These are phyloP conservation scores for Rhizopogon sp. DNA, from an alignment of 768 basidiomycete genomes.

Conservation along the genomic window DNA sequence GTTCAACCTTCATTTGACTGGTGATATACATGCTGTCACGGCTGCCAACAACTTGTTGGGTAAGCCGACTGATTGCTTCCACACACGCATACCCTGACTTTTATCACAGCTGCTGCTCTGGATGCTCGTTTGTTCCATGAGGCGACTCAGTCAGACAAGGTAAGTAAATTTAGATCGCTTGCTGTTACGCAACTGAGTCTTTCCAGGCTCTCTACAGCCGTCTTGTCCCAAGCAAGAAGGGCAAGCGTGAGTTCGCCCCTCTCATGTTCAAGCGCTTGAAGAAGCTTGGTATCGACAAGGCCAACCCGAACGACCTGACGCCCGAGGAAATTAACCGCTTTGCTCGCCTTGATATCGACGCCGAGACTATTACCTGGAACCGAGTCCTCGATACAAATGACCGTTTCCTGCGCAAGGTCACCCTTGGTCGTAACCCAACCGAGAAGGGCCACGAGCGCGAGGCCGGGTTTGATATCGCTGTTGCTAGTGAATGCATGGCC, in stretches of 20 bases:
- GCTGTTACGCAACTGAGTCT: background rate
- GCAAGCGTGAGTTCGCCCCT: constrained; percentile 89
- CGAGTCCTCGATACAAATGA: constrained; percentile 97
- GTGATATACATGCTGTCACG: constrained; percentile 96
- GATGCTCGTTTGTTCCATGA: constrained; percentile 99
- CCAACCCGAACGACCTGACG: constrained; percentile 85
- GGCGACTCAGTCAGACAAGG: constrained; percentile 91
- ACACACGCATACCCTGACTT: background rate
- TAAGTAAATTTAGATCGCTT: constrained; percentile 11
- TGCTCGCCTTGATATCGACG: constrained; percentile 88
- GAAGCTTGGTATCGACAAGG: constrained; percentile 95
- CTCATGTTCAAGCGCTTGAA: constrained; percentile 94
- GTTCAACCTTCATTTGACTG: constrained; percentile 96
- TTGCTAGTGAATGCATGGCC: constrained; percentile 98
- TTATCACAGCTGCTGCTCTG: constrained; percentile 76
- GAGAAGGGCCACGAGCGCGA: constrained; percentile 87
- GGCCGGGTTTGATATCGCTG: constrained; percentile 94
- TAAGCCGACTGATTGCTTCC: constrained; percentile 24
- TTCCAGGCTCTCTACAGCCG: constrained; percentile 78
- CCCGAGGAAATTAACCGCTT: constrained; percentile 89
- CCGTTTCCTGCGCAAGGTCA: constrained; percentile 91
- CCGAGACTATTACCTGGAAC: constrained; percentile 94
- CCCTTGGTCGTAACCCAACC: constrained; percentile 84
- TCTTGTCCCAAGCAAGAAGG: constrained; percentile 89
- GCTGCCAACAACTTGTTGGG: constrained; percentile 96